Conservation (phyloP, 1,284 basidiomycete species). For the Calocybe gambosa region DNA sequence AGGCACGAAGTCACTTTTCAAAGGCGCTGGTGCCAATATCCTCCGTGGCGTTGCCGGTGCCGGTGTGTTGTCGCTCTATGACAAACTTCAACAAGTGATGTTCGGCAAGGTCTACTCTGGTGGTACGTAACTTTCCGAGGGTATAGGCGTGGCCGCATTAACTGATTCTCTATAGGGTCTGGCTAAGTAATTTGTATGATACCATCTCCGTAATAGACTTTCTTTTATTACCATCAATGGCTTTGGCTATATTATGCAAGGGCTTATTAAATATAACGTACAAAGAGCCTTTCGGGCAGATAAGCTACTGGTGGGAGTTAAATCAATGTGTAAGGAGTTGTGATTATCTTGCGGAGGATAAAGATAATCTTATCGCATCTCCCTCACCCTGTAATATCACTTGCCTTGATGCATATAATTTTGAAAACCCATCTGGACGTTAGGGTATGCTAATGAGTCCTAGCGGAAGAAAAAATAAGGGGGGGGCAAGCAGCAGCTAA, state of each 20-base stretch:
- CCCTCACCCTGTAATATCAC: no score
- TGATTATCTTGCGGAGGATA: no score
- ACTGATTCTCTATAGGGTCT: constrained; percentile 27
- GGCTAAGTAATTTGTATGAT: constrained; percentile 33
- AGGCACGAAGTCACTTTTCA: constrained; percentile 86
- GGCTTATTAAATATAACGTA: constrained; percentile 17
- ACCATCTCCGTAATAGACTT: constrained; percentile 31
- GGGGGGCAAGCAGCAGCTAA: no score
- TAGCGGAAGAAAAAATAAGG: no score
- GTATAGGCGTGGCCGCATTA: not conserved
- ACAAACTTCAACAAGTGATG: constrained; percentile 87
- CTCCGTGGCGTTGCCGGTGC: constrained; percentile 98
- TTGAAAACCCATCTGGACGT: no score
- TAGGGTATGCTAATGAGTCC: no score
- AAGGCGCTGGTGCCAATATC: constrained; percentile 96
- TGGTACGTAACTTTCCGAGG: constrained; percentile 32
- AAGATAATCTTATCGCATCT: no score
- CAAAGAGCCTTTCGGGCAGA: not conserved
- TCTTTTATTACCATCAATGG: constrained; percentile 23
- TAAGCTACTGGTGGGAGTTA: no score
- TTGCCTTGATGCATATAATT: no score
- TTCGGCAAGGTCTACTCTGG: constrained; percentile 97
- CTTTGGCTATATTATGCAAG: constrained; percentile 29
- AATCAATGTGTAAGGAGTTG: no score
- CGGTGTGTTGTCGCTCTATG: constrained; percentile 92